phyloP scores from a whole-genome alignment of 176 grass and related monocot species.

The Aegilops speltoides region DNA sequence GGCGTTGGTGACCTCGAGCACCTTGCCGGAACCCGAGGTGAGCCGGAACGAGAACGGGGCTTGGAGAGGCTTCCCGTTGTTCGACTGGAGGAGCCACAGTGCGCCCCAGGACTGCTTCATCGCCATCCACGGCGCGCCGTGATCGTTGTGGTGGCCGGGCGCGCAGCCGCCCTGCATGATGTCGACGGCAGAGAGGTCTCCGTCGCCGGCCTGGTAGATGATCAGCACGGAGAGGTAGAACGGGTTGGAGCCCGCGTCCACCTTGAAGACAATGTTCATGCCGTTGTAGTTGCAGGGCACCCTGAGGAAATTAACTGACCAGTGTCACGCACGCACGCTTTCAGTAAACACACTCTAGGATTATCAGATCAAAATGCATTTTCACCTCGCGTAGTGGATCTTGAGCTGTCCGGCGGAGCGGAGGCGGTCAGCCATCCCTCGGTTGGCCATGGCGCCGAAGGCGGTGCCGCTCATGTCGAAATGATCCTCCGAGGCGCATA shows the following conservation, averaged over 20 bases:
- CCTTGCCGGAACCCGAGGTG: conserved; percentile 40
- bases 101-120: conserved; percentile 65
- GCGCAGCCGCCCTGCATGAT: neutral
- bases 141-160: neutral
- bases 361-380: neutral
- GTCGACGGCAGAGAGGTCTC: neutral
- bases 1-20: conserved; percentile 35
- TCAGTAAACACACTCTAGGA: neutral
- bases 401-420: conserved; percentile 58
- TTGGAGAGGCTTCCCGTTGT: conserved; percentile 39
- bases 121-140: conserved; percentile 29
- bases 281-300: conserved; percentile 47
- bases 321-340: neutral
- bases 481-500: conserved; percentile 44
- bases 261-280: conserved; percentile 31
- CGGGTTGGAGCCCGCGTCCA: conserved; percentile 43
- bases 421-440: conserved; percentile 52
- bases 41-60: conserved; percentile 49
- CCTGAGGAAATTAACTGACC: neutral
- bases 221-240: conserved; percentile 20
- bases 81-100: conserved; percentile 9
- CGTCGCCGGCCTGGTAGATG: conserved; percentile 12
- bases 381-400: conserved; percentile 52
- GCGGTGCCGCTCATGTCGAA: conserved; percentile 87
- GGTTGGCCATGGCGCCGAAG: conserved; percentile 64